Percentiles rank a stretch among this genome's conserved stretches.
Evolutionary conservation across 139 green algal genomes (phyloP).

Genomic region (Chlamydomonas schloesseri): DNA sequence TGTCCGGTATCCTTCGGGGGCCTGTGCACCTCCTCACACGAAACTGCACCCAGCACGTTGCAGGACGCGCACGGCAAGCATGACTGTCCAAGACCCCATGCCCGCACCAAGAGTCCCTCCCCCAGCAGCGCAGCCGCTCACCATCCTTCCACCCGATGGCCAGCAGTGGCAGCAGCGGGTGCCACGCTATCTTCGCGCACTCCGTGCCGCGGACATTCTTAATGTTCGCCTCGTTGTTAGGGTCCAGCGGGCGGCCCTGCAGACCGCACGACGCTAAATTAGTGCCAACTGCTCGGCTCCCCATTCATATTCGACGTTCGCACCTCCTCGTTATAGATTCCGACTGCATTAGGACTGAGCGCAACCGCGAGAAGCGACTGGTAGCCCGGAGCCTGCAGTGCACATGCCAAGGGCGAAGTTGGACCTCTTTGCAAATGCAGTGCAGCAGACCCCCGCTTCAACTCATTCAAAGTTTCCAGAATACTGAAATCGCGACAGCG

Average conservation of each 20-base stretch:
- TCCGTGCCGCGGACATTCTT: constrained; percentile 62
- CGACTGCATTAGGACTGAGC: constrained; percentile 56
- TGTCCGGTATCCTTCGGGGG: no score
- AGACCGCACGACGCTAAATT: not conserved
- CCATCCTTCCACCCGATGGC: constrained; percentile 75
- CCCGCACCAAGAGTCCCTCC: no score
- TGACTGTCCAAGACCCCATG: no score
- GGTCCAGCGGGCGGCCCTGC: constrained; percentile 57
- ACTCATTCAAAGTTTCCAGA: not conserved
- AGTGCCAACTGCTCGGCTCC: no score
- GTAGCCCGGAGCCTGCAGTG: constrained; percentile 53
- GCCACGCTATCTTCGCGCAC: constrained; percentile 61
- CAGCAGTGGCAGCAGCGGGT: constrained; percentile 64
- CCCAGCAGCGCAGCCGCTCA: no score
- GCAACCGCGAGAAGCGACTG: constrained; percentile 60
- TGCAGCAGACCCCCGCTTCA: no score
- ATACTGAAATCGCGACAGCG: not conserved
- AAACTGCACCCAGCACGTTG: no score
- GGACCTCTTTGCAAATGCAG: no score
- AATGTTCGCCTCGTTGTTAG: constrained; percentile 51
- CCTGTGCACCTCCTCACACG: no score
- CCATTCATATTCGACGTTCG: not conserved
- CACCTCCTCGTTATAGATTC: constrained; percentile 67
- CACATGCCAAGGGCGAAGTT: not conserved
- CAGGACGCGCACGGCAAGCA: no score